Base-by-base conservation (phyloP, 75 land plant genomes). In the Picea glauca region DNA sequence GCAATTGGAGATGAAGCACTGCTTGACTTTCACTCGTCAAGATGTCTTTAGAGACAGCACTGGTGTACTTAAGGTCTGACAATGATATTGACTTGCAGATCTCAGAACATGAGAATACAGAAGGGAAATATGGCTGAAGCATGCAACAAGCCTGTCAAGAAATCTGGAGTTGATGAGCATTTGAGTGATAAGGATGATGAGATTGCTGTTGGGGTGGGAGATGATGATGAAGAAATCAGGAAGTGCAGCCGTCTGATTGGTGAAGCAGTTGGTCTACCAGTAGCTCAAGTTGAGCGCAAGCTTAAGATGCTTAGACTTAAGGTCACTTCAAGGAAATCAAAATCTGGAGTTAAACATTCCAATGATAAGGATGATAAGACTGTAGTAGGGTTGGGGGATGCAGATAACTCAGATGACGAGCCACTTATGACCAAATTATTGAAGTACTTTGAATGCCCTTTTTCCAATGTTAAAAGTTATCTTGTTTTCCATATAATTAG, bases 151-250 rank as follows among this genome's bases (percentile, higher is more conserved):
- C 5, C 50, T 67, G 40, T 38, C 40, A 38, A 38, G 64, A 60
- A 60, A 58, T 40, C 9, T 17, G 12, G 13, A 56, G 80, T n/a
- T 21, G 30, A 14, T 64, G 58, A 68, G 46, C 68, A 40, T 70
- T 23, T n/a, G 33, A 76, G 58, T n/a, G 62, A 21, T 58, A 30
- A 23, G 50, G 60, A 67, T 75, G 59, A 64, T 57, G 81, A 59
- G 18, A 3, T 23, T 58, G 67, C 32, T 5, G 84, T 58, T 65
- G 82, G 77, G 9, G 66, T 73, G 58, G 82, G 23, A 43, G n/a
- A 74, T 50, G 31, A 9, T 26, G 20, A 54, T 35, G 35, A n/a
- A 74, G 35, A n/a, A 74, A 35, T 46, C n/a, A 74, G 17, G 12
- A 6, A 17, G 23, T 56, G 13, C 21, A 74, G 13, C 7, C 15